These are phyloP conservation scores for Narthecium ossifragum DNA, from an alignment of 106 monocot species.

Conservation along the genomic window DNA sequence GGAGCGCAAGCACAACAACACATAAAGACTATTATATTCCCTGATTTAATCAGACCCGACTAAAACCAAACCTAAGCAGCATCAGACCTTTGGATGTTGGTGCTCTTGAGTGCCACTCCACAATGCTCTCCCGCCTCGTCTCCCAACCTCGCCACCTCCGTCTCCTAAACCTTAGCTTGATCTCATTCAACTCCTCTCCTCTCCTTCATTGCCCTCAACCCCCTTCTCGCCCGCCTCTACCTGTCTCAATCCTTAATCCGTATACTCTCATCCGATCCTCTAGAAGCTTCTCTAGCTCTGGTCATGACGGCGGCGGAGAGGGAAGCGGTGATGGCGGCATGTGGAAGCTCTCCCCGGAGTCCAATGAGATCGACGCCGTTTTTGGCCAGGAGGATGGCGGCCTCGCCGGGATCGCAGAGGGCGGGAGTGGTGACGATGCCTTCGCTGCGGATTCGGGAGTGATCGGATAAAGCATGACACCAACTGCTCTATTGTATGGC, in stretches of 20 bases:
- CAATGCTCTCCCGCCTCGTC: slow-evolving; percentile 40
- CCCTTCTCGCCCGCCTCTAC: background rate
- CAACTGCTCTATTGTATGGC: too few relatives aligned
- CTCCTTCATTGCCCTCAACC: background rate
- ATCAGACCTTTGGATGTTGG: background rate
- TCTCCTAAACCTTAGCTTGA: slow-evolving; percentile 16
- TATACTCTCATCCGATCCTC: slow-evolving; percentile 1
- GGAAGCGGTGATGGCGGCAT: slow-evolving; percentile 15
- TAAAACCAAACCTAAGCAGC: background rate
- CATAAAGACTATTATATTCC: too few relatives aligned
- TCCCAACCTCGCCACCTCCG: slow-evolving; percentile 20
- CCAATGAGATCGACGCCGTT: slow-evolving; percentile 25
- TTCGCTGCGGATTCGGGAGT: background rate
- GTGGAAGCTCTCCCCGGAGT: slow-evolving; percentile 43
- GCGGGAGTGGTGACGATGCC: background rate
- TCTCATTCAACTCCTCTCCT: slow-evolving; percentile 3
- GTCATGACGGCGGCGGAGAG: slow-evolving; percentile 9
- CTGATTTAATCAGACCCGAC: too few relatives aligned
- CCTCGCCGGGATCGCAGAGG: slow-evolving; percentile 25
- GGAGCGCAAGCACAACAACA: too few relatives aligned
- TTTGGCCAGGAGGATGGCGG: slow-evolving; percentile 20
- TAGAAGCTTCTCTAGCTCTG: slow-evolving; percentile 25
- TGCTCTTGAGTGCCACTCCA: too few relatives aligned
- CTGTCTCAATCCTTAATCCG: too few relatives aligned
- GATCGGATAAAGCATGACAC: too few relatives aligned